A percentile compares a stretch with the other conserved stretches of the same genome.
Conservation (phyloP, 495 filamentous ascomycete genomes). For the Podospora tetraspora region DNA sequence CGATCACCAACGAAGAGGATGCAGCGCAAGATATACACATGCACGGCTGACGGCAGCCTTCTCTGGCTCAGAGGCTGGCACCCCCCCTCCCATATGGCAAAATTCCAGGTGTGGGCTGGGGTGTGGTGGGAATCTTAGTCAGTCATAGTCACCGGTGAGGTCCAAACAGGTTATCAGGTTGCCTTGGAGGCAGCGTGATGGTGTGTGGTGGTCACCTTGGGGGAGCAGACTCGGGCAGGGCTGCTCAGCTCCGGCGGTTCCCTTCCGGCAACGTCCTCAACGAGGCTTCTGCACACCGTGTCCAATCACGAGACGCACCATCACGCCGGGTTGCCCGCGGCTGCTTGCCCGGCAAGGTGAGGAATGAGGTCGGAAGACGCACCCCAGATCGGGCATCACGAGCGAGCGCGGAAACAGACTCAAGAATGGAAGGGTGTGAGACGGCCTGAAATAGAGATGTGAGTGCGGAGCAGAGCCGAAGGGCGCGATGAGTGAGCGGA, state of each 20-base stretch:
- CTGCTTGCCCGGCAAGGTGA: neutral
- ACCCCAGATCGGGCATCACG: neutral
- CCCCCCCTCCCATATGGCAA: slow-evolving; percentile 5
- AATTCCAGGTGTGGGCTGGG: slow-evolving; percentile 9
- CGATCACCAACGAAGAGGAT: neutral
- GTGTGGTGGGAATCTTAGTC: slow-evolving; percentile 10
- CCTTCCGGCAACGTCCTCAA: slow-evolving; percentile 2
- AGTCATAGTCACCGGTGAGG: slow-evolving; percentile 24
- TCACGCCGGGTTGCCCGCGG: neutral
- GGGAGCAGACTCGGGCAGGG: slow-evolving; percentile 20
- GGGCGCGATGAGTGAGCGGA: neutral
- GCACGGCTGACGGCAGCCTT: neutral
- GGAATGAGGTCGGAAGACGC: neutral
- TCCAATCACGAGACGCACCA: neutral
- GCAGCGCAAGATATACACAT: neutral
- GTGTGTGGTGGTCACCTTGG: slow-evolving; percentile 20
- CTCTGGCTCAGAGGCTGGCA: slow-evolving; percentile 3
- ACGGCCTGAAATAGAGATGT: neutral
- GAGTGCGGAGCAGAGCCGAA: neutral
- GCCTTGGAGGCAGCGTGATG: slow-evolving; percentile 21
- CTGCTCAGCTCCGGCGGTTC: slow-evolving; percentile 1
- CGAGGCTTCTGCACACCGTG: neutral
- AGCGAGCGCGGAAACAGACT: neutral
- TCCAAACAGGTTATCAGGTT: slow-evolving; percentile 11
- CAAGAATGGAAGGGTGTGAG: neutral